Percentiles rank a stretch among this genome's conserved stretches.
Conservation (phyloP, 2,329 filamentous ascomycete genomes). For the Hymenoscyphus salicellus region DNA sequence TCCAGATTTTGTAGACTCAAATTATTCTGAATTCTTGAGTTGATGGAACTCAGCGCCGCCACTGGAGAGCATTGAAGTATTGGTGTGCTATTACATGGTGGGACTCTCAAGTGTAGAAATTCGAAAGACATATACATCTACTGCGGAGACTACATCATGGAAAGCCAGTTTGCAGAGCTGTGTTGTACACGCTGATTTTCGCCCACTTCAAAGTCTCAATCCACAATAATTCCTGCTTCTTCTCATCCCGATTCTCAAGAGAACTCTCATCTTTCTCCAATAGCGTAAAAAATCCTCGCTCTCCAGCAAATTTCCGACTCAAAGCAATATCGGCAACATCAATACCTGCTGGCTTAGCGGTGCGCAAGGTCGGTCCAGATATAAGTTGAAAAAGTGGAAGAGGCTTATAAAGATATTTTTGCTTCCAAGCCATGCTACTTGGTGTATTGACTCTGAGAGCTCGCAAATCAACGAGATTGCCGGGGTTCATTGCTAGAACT, state of each 20-base stretch:
- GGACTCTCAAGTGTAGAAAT: no score
- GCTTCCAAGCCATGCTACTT: conserved; percentile 24
- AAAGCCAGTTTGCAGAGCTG: background rate
- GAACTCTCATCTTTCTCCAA: conserved; percentile 34
- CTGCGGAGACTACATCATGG: no score
- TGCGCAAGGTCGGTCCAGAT: conserved; percentile 34
- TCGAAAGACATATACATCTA: no score
- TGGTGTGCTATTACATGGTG: no score
- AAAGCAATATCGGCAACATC: conserved; percentile 35
- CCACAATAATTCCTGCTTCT: conserved; percentile 38
- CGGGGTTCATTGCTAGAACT: conserved; percentile 33
- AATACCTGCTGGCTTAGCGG: conserved; percentile 32
- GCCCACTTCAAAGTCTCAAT: conserved; percentile 37
- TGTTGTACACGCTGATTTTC: background rate
- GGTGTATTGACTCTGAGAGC: conserved; percentile 39
- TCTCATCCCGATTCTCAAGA: conserved; percentile 33
- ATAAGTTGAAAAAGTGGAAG: background rate
- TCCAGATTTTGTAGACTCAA: no score
- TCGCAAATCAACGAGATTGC: conserved; percentile 39
- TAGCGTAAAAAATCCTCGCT: conserved; percentile 38
- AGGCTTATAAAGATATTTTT: conserved; percentile 24
- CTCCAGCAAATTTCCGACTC: conserved; percentile 30
- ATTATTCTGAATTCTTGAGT: no score
- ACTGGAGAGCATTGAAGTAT: no score
- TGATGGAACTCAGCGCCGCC: no score